These are phyloP conservation scores for Mycena rosella DNA, from an alignment of 768 basidiomycete species.

Conservation along the genomic window DNA sequence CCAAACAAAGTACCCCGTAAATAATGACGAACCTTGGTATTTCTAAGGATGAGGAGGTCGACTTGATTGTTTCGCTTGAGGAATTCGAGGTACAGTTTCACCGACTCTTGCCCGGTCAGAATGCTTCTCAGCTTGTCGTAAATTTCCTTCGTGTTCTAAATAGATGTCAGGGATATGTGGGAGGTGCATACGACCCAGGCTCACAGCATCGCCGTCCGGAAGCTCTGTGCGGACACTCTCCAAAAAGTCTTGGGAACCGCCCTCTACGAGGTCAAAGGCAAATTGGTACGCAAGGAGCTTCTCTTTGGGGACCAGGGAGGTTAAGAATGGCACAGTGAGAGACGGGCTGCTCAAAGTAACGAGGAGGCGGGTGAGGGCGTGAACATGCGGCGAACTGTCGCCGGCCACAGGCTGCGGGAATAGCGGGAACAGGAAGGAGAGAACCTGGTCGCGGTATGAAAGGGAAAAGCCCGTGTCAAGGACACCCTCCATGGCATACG, in stretches of 20 bases:
- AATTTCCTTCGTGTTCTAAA: slow-evolving; percentile 68
- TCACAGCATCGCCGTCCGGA: slow-evolving; percentile 76
- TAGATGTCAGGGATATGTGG: slow-evolving; percentile 18
- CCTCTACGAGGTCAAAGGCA: slow-evolving; percentile 95
- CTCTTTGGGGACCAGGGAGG: slow-evolving; percentile 77
- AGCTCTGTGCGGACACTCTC: slow-evolving; percentile 78
- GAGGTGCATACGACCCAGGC: slow-evolving; percentile 34
- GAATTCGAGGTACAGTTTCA: slow-evolving; percentile 95
- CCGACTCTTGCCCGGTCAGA: slow-evolving; percentile 90
- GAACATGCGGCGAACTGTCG: slow-evolving; percentile 80
- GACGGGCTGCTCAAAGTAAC: slow-evolving; percentile 89
- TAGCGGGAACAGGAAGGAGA: slow-evolving; percentile 84
- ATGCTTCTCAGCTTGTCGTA: slow-evolving; percentile 87
- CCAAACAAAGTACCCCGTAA: neutral
- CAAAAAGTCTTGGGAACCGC: slow-evolving; percentile 93
- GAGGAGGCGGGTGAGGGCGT: slow-evolving; percentile 88
- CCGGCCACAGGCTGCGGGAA: slow-evolving; percentile 84
- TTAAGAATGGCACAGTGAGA: slow-evolving; percentile 80
- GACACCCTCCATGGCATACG: slow-evolving; percentile 93
- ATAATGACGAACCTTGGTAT: slow-evolving; percentile 77
- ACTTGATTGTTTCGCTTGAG: slow-evolving; percentile 94
- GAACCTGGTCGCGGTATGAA: slow-evolving; percentile 85
- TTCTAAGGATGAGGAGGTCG: slow-evolving; percentile 91
- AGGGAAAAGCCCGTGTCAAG: slow-evolving; percentile 92
- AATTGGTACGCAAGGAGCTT: slow-evolving; percentile 92